These are phyloP conservation scores for Nyssa sinensis DNA, from an alignment of 148 eudicot genomes.

Conservation along the genomic window DNA sequence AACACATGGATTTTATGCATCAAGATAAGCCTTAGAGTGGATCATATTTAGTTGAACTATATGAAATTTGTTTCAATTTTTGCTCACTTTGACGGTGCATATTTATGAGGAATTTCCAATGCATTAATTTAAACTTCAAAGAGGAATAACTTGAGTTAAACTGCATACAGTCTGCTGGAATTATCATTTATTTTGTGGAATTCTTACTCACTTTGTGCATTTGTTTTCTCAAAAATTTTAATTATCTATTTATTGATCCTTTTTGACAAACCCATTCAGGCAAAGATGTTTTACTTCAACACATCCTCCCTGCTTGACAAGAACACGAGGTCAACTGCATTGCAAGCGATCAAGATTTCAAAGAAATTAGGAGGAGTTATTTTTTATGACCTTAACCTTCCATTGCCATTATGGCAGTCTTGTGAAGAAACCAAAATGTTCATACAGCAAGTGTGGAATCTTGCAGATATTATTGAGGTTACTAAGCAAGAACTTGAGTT, in stretches of 20 bases:
- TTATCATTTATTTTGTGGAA: neutral
- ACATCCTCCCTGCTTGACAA: no score
- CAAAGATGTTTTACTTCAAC: slow-evolving; percentile 82
- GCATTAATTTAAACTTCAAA: neutral
- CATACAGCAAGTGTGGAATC: slow-evolving; percentile 53
- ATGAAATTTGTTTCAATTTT: neutral
- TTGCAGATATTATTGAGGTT: slow-evolving; percentile 85
- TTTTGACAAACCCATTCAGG: no score
- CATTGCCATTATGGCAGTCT: slow-evolving; percentile 78
- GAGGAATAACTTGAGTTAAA: neutral
- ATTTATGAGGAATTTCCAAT: neutral
- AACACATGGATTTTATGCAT: neutral
- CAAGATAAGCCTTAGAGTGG: neutral
- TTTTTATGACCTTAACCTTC: no score
- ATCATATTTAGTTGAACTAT: neutral
- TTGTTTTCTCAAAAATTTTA: neutral
- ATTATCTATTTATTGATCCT: neutral
- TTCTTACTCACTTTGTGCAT: no score
- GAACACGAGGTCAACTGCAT: no score
- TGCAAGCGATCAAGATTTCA: no score
- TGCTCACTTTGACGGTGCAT: neutral
- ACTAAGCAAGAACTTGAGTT: slow-evolving; percentile 98
- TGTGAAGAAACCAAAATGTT: slow-evolving; percentile 62
- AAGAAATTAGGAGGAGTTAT: no score
- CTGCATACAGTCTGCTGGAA: neutral